Conservation (phyloP, 805 yeast species). For the Kuraishia hungarica region DNA sequence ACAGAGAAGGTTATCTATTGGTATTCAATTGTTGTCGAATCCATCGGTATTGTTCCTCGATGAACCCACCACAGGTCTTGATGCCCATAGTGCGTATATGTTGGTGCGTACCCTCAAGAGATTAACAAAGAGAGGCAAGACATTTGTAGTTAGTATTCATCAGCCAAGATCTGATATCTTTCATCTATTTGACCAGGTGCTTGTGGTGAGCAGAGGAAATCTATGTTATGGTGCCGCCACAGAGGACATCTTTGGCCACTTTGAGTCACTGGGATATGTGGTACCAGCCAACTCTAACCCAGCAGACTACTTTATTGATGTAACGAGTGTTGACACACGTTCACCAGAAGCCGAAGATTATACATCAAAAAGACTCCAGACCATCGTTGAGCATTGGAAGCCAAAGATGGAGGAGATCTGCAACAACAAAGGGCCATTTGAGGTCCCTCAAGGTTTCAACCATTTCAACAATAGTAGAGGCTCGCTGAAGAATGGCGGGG, state of each 20-base stretch:
- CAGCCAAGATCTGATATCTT: constrained; percentile 80
- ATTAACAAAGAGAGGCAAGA: constrained; percentile 52
- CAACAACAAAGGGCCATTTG: background rate
- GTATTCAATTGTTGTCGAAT: constrained; percentile 65
- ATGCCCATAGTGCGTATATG: constrained; percentile 65
- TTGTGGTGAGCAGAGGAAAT: constrained; percentile 59
- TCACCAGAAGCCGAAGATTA: constrained; percentile 24
- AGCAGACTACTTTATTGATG: constrained; percentile 51
- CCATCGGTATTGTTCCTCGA: constrained; percentile 75
- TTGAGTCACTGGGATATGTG: constrained; percentile 32
- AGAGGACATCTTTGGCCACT: constrained; percentile 35
- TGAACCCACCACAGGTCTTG: constrained; percentile 86
- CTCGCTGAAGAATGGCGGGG: constrained; percentile 6
- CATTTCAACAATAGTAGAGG: background rate
- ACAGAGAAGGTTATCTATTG: constrained; percentile 67
- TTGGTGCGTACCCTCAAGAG: constrained; percentile 53
- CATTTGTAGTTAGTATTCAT: constrained; percentile 70
- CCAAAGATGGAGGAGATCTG: constrained; percentile 9
- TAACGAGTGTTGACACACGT: constrained; percentile 48
- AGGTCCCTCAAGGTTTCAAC: constrained; percentile 1
- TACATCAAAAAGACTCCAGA: constrained; percentile 24
- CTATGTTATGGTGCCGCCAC: constrained; percentile 36
- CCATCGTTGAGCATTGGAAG: constrained; percentile 31
- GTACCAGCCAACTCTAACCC: constrained; percentile 46
- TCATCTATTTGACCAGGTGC: constrained; percentile 55